Conservation (phyloP, 169 alveolate genomes). For the Perkinsus marinus region DNA sequence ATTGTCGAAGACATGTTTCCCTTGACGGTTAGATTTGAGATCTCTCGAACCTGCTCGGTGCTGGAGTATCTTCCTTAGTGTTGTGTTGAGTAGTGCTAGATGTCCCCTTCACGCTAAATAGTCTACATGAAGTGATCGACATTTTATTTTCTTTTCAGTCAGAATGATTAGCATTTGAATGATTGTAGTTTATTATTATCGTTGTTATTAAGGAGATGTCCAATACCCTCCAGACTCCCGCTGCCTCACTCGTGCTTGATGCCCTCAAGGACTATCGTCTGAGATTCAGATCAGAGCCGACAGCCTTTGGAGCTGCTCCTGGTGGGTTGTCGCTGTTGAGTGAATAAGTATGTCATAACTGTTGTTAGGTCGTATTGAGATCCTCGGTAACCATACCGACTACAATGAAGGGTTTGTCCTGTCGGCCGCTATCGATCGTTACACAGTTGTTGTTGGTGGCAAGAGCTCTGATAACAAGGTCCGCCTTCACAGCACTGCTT, state of each 20-base stretch:
- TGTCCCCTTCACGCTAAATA: not conserved
- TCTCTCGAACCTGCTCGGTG: no score
- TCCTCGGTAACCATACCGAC: slow-evolving; percentile 4
- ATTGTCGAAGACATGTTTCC: no score
- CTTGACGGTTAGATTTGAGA: no score
- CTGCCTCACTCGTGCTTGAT: not conserved
- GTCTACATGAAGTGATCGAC: not conserved
- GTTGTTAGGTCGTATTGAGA: not conserved
- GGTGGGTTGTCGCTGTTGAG: not conserved
- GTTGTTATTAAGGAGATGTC: not conserved
- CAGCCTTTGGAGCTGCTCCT: not conserved
- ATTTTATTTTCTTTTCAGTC: no score
- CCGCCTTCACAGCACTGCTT: not conserved
- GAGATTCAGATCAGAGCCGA: not conserved
- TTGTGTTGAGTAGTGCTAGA: not conserved
- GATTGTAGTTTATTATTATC: not conserved
- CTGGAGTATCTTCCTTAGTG: not conserved
- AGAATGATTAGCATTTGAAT: no score
- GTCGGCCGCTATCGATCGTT: not conserved
- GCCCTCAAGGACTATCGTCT: not conserved
- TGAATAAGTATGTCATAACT: not conserved
- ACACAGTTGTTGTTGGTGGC: not conserved
- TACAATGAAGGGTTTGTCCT: slow-evolving; percentile 3
- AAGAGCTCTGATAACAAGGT: not conserved
- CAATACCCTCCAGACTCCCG: not conserved